phyloP scores from a whole-genome alignment of 805 yeast genomes.

The Candida michaelii region DNA sequence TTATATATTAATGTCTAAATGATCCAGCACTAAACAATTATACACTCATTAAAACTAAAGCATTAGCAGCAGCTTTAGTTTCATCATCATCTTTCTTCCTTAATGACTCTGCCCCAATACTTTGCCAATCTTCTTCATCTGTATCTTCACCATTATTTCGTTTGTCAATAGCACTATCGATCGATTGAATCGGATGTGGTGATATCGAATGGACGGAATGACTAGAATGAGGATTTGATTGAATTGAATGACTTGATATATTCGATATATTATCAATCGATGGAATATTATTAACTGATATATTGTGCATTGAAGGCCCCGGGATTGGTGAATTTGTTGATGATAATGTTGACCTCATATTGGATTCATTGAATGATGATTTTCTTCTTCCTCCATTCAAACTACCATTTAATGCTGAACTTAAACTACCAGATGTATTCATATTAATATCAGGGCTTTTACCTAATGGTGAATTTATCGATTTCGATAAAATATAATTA shows the following conservation, averaged over 20 bases:
- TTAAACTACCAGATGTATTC: constrained; percentile 1
- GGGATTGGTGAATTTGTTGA: constrained; percentile 17
- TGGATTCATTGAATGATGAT: constrained; percentile 44
- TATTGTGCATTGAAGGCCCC: neutral
- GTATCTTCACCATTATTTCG: constrained; percentile 50
- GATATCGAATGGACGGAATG: constrained; percentile 2
- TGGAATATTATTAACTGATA: constrained; percentile 8
- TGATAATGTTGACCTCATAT: constrained; percentile 29
- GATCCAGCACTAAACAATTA: constrained; percentile 11
- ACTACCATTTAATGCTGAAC: constrained; percentile 9
- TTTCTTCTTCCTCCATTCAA: constrained; percentile 27
- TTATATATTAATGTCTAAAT: constrained; percentile 1
- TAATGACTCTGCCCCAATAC: constrained; percentile 77
- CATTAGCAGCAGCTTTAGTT: constrained; percentile 54
- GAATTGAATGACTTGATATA: constrained; percentile 1
- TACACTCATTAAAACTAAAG: constrained; percentile 54
- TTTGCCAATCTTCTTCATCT: constrained; percentile 96
- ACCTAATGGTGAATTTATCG: constrained; percentile 26
- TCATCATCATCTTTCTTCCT: constrained; percentile 41
- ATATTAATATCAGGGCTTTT: constrained; percentile 13
- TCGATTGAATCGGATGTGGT: neutral
- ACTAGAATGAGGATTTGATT: neutral
- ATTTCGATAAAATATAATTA: constrained; percentile 41
- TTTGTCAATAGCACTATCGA: neutral
- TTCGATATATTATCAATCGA: constrained; percentile 5